phyloP scores from a whole-genome alignment of 2,329 filamentous ascomycete genomes.

The Alternaria brassicicola region DNA sequence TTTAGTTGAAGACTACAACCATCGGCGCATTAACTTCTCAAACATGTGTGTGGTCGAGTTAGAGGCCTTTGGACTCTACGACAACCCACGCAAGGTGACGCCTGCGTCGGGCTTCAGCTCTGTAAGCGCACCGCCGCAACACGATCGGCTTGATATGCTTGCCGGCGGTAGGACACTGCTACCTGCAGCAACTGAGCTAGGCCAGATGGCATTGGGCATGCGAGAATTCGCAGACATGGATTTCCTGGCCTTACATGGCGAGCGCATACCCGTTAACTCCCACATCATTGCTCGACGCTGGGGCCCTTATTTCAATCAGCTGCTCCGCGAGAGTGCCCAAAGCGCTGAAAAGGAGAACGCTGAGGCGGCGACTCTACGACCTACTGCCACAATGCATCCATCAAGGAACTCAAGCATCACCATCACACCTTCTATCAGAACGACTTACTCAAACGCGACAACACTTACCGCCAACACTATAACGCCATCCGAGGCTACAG shows the following conservation, averaged over 20 bases:
- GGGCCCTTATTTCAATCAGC: constrained; percentile 94
- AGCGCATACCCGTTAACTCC: constrained; percentile 92
- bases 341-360: constrained; percentile 62
- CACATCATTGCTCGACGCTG: constrained; percentile 84
- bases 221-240: constrained; percentile 97
- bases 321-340: constrained; percentile 79
- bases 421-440: constrained; percentile 73
- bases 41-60: constrained; percentile 97
- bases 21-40: constrained; percentile 94
- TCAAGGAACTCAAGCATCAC: constrained; percentile 82
- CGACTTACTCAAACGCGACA: constrained; percentile 52
- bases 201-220: constrained; percentile 76
- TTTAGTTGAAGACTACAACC: constrained; percentile 97
- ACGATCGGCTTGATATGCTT: constrained; percentile 59
- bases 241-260: constrained; percentile 86
- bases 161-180: constrained; percentile 79
- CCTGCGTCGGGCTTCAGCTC: constrained; percentile 86
- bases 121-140: constrained; percentile 72
- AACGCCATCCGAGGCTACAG: constrained; percentile 45
- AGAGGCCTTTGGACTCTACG: constrained; percentile 95
- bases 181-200: constrained; percentile 81
- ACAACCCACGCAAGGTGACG: constrained; percentile 81
- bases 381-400: constrained; percentile 60
- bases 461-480: constrained; percentile 51
- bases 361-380: constrained; percentile 77